phyloP scores from a whole-genome alignment of 352 stramenopile species.

The Globisporangium spinosum region DNA sequence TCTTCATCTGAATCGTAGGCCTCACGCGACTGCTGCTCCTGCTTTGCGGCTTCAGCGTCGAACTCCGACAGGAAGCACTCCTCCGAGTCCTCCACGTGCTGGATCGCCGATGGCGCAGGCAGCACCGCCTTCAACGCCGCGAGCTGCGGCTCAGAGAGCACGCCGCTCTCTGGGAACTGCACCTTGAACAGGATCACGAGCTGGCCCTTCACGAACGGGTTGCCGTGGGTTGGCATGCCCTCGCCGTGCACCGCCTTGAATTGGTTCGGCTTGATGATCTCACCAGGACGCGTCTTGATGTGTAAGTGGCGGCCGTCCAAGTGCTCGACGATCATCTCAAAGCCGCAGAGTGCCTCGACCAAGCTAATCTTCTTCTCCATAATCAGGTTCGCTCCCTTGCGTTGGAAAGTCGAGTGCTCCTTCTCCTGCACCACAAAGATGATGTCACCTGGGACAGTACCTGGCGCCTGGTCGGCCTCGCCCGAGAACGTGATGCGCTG shows the following conservation, averaged over 20 bases:
- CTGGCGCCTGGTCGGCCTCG: constrained; percentile 95
- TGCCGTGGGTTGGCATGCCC: constrained; percentile 97
- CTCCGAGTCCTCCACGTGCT: constrained; percentile 49
- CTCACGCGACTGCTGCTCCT: constrained; percentile 62
- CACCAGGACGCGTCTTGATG: constrained; percentile 90
- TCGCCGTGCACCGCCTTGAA: constrained; percentile 94
- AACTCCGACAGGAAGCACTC: constrained; percentile 91
- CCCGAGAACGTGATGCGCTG: constrained; percentile 97
- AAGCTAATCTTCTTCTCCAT: constrained; percentile 95
- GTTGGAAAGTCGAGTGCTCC: constrained; percentile 94
- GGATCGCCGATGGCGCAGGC: constrained; percentile 47
- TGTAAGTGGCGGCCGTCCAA: constrained; percentile 90
- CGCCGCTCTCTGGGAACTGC: constrained; percentile 91
- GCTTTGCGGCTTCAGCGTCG: constrained; percentile 88
- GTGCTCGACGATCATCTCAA: constrained; percentile 91
- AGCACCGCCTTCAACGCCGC: constrained; percentile 62
- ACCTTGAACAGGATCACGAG: constrained; percentile 98
- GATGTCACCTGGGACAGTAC: constrained; percentile 90
- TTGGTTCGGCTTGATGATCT: constrained; percentile 92
- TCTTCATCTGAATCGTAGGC: constrained; percentile 93
- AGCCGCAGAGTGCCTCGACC: constrained; percentile 91
- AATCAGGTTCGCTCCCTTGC: constrained; percentile 96
- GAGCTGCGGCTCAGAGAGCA: constrained; percentile 84
- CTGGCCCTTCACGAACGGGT: constrained; percentile 97
- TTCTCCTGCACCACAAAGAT: constrained; percentile 98